Conservation (phyloP, 371 early-diverging fungal species). For the Mortierella sp. region DNA sequence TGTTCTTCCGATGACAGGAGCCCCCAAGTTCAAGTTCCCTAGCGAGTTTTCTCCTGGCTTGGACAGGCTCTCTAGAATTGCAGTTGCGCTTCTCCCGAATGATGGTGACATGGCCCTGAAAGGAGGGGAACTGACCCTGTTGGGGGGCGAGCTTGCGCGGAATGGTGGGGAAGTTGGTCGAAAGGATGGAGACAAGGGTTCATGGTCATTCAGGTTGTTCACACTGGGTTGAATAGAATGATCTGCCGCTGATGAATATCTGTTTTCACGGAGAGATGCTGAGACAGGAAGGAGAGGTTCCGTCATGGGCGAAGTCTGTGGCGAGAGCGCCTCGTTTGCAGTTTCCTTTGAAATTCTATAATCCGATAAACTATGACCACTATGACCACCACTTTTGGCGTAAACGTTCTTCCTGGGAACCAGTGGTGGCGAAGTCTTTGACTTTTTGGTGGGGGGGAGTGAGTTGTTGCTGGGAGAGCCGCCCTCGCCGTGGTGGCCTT, state of each 20-base stretch:
- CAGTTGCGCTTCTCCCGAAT: conserved; percentile 29
- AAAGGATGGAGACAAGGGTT: conserved; percentile 13
- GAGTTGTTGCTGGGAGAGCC: conserved; percentile 21
- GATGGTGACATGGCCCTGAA: conserved; percentile 23
- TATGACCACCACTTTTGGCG: neutral
- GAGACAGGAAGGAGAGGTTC: conserved; percentile 13
- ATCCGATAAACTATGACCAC: conserved; percentile 4
- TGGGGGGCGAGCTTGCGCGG: conserved; percentile 4
- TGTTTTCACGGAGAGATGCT: conserved; percentile 14
- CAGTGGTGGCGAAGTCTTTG: conserved; percentile 43
- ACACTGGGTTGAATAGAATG: conserved; percentile 24
- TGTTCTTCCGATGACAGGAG: conserved; percentile 17
- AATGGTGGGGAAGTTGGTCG: conserved; percentile 23
- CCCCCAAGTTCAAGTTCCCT: conserved; percentile 33
- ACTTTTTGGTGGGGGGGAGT: conserved; percentile 39
- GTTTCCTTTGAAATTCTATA: conserved; percentile 20
- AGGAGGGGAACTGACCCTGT: conserved; percentile 4
- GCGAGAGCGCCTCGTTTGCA: conserved; percentile 29
- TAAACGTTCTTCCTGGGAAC: conserved; percentile 8
- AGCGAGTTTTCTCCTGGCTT: conserved; percentile 45
- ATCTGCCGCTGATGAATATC: conserved; percentile 28
- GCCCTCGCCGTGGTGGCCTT: conserved; percentile 14
- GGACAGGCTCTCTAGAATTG: conserved; percentile 39
- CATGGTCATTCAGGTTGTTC: conserved; percentile 29
- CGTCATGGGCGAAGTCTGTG: conserved; percentile 26